phyloP scores from a whole-genome alignment of 805 yeast species.

The Monosporozyma siamensis region DNA sequence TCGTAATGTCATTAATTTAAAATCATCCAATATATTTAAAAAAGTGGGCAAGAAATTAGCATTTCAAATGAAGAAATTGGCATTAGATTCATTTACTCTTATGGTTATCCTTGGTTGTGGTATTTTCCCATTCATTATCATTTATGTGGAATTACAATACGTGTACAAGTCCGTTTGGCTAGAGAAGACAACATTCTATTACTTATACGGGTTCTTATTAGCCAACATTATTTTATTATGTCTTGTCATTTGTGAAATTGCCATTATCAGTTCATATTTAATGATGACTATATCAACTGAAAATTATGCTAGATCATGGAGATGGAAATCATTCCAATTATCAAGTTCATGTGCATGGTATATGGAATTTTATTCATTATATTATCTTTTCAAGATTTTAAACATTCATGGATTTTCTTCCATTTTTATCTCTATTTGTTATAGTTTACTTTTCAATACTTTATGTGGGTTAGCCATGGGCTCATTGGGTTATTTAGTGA shows the following conservation, averaged over 20 bases:
- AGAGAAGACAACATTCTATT: conserved; percentile 69
- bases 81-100: conserved; percentile 4
- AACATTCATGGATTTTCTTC: conserved; percentile 61
- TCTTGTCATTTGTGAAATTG: conserved; percentile 59
- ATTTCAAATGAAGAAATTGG: background rate
- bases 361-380: conserved; percentile 55
- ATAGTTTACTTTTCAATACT: conserved; percentile 55
- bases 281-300: conserved; percentile 33
- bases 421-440: conserved; percentile 57
- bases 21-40: background rate
- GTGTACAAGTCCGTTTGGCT: conserved; percentile 72
- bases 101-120: conserved; percentile 36
- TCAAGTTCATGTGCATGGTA: conserved; percentile 69
- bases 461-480: conserved; percentile 67
- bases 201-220: conserved; percentile 69
- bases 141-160: conserved; percentile 68
- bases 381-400: conserved; percentile 51
- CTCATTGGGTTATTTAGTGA: conserved; percentile 59
- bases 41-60: background rate
- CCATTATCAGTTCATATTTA: conserved; percentile 59
- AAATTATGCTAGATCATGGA: conserved; percentile 42
- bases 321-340: conserved; percentile 68
- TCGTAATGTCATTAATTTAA: background rate
- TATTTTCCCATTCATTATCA: conserved; percentile 64
- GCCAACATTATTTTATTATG: conserved; percentile 50